These are phyloP conservation scores for Hippophae gyantsensis DNA, from an alignment of 306 rosid species.

Conservation along the genomic window DNA sequence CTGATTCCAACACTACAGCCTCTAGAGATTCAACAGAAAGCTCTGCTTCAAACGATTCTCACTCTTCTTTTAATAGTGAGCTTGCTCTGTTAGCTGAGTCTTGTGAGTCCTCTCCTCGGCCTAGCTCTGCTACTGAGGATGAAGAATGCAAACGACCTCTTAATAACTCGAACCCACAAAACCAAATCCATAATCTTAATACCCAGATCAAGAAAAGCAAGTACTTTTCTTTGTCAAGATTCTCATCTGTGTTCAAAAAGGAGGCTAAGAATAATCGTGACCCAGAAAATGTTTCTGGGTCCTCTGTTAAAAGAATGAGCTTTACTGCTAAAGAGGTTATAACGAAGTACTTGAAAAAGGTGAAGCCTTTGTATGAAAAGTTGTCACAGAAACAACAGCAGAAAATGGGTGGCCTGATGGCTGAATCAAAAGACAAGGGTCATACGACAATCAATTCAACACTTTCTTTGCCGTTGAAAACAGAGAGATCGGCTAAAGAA, in stretches of 20 bases:
- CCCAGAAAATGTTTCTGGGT: slow-evolving; percentile 20
- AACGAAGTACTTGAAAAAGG: slow-evolving; percentile 67
- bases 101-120: slow-evolving; percentile 58
- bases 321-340: slow-evolving; percentile 64
- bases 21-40: slow-evolving; percentile 79
- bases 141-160: slow-evolving; percentile 50
- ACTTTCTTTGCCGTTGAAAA: slow-evolving; percentile 14
- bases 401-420: slow-evolving; percentile 13
- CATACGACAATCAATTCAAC: background rate
- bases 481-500: slow-evolving; percentile 27
- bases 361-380: slow-evolving; percentile 72
- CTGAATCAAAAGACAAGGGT: background rate
- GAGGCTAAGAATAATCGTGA: slow-evolving; percentile 18
- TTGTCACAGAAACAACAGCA: slow-evolving; percentile 46
- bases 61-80: slow-evolving; percentile 50
- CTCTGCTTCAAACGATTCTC: slow-evolving; percentile 41
- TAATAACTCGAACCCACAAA: background rate
- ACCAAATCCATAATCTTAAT: background rate
- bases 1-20: slow-evolving; percentile 33
- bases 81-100: slow-evolving; percentile 33
- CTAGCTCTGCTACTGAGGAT: slow-evolving; percentile 60
- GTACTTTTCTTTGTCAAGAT: slow-evolving; percentile 65
- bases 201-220: slow-evolving; percentile 39
- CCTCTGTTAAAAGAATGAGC: slow-evolving; percentile 50
- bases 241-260: slow-evolving; percentile 69